Conservation (phyloP, 2,329 filamentous ascomycete species). For the Parascedosporium putredinis region DNA sequence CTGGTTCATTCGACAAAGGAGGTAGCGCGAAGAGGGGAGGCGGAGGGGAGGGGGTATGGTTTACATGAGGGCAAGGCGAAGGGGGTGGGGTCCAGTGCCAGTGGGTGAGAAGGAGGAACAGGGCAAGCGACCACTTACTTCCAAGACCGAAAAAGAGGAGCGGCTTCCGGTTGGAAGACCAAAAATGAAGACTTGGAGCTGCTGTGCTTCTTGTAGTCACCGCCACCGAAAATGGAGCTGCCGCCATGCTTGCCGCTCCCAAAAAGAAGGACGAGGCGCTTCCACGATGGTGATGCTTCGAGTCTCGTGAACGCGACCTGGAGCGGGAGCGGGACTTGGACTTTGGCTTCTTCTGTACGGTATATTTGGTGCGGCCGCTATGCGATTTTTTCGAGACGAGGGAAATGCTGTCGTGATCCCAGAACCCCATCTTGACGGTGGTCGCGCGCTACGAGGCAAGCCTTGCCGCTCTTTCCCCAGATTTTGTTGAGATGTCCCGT, state of each 20-base stretch:
- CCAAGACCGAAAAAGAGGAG: slow-evolving; percentile 36
- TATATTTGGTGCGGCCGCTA: slow-evolving; percentile 5
- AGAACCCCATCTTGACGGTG: slow-evolving; percentile 10
- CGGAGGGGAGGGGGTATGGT: no score
- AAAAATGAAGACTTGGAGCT: slow-evolving; percentile 36
- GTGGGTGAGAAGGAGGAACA: slow-evolving; percentile 5
- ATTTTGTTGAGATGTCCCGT: neutral
- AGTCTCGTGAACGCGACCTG: slow-evolving; percentile 20
- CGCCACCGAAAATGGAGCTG: slow-evolving; percentile 35
- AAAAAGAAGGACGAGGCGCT: slow-evolving; percentile 24
- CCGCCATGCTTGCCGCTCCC: slow-evolving; percentile 27
- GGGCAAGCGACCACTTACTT: slow-evolving; percentile 15
- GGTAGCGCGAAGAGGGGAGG: neutral
- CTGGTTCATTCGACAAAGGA: no score
- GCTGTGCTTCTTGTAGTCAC: slow-evolving; percentile 32
- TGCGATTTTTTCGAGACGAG: slow-evolving; percentile 8
- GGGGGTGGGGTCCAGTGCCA: no score
- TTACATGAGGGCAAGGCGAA: no score
- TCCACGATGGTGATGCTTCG: slow-evolving; percentile 22
- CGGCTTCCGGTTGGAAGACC: slow-evolving; percentile 32
- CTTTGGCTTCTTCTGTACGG: slow-evolving; percentile 18
- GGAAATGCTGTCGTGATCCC: slow-evolving; percentile 11
- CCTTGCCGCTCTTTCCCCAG: neutral
- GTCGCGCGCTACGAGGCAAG: neutral
- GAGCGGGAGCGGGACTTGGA: slow-evolving; percentile 28